Base-by-base conservation (phyloP, 116 monocot species). In the Papilionanthe hybrid region DNA sequence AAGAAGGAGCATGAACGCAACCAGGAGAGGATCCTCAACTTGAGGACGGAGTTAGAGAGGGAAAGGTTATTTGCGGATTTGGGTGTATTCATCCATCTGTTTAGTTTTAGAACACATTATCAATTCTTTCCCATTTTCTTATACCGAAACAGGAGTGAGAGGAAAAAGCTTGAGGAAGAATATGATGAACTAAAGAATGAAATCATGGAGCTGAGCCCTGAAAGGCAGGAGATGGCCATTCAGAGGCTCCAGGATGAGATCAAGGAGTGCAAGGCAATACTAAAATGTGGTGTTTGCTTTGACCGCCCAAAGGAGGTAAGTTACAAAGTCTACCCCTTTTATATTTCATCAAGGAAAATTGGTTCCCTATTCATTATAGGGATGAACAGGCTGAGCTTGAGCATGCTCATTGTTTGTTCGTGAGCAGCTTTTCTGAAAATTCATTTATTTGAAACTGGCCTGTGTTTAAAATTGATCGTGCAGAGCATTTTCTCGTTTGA, bases 281-380 rank as follows among this genome's bases (percentile, higher is more conserved):
- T 97, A 56, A 97, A 97, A 80, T 97, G 97, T 72, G 94, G 97
- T 72, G 97, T 97, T 55, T 97, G 97, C 72, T 97, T 97, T 79
- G 97, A 97, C 81, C 86, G 97, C 19, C 97, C 97, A 12, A 97
- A 97, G 82, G 92, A 97, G 92, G 97, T 97, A 57, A 85, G 43
- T 13, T 53, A 4, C 13, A 53, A 53, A 53, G 4, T 45, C 75
- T 69, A 28, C 18, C 0, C 11, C 15, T 71, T 71, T 13, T 5
- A 5, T 17, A 71, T 41, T 25, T 65, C 71, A 71, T 41, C 11
- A 71, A 41, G 18, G 17, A 27, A 65, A 63, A 58, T 17, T 58
- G 58, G 58, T 19, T 58, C 22, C 49, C 49, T 37, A 37, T 37
- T 37, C 37, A n/a, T n/a, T n/a, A n/a, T n/a, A n/a, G n/a, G n/a